Base-by-base conservation (phyloP, 2,329 filamentous ascomycete species). In the Fusarium robinianum region DNA sequence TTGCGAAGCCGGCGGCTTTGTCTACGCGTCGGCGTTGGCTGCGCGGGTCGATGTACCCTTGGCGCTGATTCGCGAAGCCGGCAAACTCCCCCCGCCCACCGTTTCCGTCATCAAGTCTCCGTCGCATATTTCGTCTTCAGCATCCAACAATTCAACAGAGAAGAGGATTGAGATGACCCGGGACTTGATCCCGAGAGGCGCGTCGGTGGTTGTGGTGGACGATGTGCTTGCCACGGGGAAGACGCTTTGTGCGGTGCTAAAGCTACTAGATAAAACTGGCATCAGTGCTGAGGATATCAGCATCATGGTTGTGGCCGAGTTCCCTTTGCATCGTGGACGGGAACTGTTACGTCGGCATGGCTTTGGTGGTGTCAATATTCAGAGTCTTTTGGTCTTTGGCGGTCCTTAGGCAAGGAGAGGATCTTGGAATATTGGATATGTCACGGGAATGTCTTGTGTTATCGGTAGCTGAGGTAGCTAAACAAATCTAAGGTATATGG, bases 11-110 rank as follows among this genome's bases (percentile, higher is more conserved):
- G 81, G 82, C 30, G 79, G 81, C 15, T 77, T 77, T 45, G 42
- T 82, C 43, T 83, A 65, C 65, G 81, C 79, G 2, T 68, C 80
- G 8, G 61, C 75, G 2, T 64, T 85, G 49, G 74, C 77, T 4
- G 24, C 24, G 10, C 58, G 34, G 2, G 55, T 77, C 31, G 42
- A 66, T 25, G 22, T 74, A 8, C 76, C 71, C 2, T 56, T 84
- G 46, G 69, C 65, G 6, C 58, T 80, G 29, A 73, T 84, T 43
- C 78, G 81, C 25, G 67, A 78, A 57, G 73, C 72, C 8, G 76
- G 76, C 17, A 85, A 84, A 63, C 74, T 85, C 0, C 81, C 81
- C 0, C 76, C 77, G 6, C 81, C 80, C 0, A 77, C 67, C 0
- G 8, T 81, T 22, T 79, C 75, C 6, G 70, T 74, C 16, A 8